Evolutionary conservation across 2,329 filamentous ascomycete species (phyloP), one percentile per base, ranked within the genome.

Genomic region (Colletotrichum echinochloae): DNA sequence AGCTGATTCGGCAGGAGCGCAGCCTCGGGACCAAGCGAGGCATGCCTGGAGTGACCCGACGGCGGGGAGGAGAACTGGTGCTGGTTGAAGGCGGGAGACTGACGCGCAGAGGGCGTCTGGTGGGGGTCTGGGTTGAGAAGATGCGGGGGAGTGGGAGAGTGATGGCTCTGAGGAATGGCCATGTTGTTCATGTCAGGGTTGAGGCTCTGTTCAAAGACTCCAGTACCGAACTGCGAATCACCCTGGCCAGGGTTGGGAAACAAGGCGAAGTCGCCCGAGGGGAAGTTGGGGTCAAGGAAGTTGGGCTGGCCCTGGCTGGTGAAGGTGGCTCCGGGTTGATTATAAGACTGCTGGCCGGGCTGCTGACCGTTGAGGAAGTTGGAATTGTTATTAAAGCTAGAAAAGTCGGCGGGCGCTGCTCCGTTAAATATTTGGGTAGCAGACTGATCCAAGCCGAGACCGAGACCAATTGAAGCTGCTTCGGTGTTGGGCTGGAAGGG

Each of bases 251-350:
- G 41, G 63, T 61, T 72, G 37, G 85, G 87, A 76, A 92, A 94
- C 75, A 92, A 84, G 60, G 89, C 88, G 78, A 91, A 91, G 80
- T 92, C 89, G 71, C 81, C 82, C 76, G 84, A 82, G 77, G 81
- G 82, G 72, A 89, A 87, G 73, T 84, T 86, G 23, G 86, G 78
- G 51, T 84, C 82, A 51, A 90, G 77, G 73, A 85, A 89, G 74
- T 77, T 77, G 63, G 80, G 74, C 72, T 85, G 84, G 49, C 80
- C 75, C 72, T 85, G 83, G 44, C 55, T 71, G 16, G 79, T 82
- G 76, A 84, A 85, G 67, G 81, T 66, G 73, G 78, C 72, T 74
- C 82, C 74, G 60, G 79, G 68, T 71, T 80, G 82, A 23, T 79
- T 76, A 74, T 81, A 85, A 70, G 77, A 79, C 78, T 67, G 81